phyloP scores from a whole-genome alignment of 257 asterid species.

The Cruciata laevipes region DNA sequence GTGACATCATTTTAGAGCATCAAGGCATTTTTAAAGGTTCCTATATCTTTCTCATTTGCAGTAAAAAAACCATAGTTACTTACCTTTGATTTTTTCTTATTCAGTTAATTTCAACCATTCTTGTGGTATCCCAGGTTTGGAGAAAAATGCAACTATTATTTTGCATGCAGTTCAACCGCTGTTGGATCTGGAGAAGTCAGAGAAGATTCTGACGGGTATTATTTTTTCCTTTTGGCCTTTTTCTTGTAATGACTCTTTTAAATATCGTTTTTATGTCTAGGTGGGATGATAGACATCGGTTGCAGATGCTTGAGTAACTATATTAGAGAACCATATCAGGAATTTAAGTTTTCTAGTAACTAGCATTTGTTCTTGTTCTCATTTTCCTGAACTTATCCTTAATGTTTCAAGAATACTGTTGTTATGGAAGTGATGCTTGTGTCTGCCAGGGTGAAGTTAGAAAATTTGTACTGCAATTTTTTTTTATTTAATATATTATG shows the following conservation, averaged over 20 bases:
- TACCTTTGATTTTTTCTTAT: conserved; percentile 7
- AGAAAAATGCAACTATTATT: conserved; percentile 56
- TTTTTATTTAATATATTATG: too few relatives aligned
- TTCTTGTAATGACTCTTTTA: not conserved
- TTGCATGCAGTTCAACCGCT: conserved; percentile 66
- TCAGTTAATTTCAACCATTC: conserved; percentile 9
- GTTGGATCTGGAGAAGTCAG: conserved; percentile 53
- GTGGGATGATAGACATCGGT: not conserved
- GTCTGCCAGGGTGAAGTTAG: not conserved
- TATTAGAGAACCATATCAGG: not conserved
- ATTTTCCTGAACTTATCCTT: not conserved
- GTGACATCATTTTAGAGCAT: conserved; percentile 43
- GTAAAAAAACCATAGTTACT: conserved; percentile 16
- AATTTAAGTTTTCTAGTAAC: not conserved
- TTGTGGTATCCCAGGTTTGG: conserved; percentile 41
- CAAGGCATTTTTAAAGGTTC: conserved; percentile 65
- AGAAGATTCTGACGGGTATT: conserved; percentile 60
- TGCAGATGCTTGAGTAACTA: not conserved
- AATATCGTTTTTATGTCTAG: not conserved
- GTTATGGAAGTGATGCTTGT: not conserved
- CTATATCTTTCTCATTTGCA: conserved; percentile 16
- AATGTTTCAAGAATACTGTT: not conserved
- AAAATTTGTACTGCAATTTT: not conserved
- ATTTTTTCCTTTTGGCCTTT: conserved; percentile 1
- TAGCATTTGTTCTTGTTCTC: not conserved